These are phyloP conservation scores for Cryptococcus deneoformans DNA, from an alignment of 1,284 basidiomycete genomes.

Conservation along the genomic window DNA sequence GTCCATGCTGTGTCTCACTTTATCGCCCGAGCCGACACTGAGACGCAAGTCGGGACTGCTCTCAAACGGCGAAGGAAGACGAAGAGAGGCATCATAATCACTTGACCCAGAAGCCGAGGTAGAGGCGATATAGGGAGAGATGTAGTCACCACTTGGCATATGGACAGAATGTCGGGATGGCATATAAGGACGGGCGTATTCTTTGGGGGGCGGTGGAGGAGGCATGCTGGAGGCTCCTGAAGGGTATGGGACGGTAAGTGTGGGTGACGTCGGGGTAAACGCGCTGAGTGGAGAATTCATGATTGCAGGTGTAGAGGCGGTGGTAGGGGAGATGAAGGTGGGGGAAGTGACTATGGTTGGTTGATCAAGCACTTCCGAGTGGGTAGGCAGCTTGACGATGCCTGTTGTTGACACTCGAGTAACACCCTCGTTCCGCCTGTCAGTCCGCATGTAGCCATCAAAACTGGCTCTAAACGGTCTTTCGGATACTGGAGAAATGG, in stretches of 20 bases:
- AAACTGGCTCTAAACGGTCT: conserved; percentile 12
- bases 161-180: conserved; percentile 24
- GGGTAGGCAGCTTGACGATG: conserved; percentile 7
- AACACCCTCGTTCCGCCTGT: neutral
- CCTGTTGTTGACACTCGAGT: neutral
- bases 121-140: conserved; percentile 26
- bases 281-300: neutral
- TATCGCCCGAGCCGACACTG: neutral
- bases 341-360: neutral
- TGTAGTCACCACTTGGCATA: conserved; percentile 17
- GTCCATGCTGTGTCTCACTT: conserved; percentile 9
- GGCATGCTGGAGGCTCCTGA: neutral
- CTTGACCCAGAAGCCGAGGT: neutral
- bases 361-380: conserved; percentile 4
- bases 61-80: conserved; percentile 3
- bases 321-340: neutral
- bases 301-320: neutral
- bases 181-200: conserved; percentile 5
- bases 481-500: neutral
- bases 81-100: neutral
- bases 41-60: conserved; percentile 11
- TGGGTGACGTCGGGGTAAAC: neutral
- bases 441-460: neutral
- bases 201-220: neutral
- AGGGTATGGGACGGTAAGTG: neutral